Percentiles rank a stretch among this genome's conserved stretches.
These are phyloP conservation scores for Ettlia oleoabundans DNA, from an alignment of 139 green algal species.

Conservation along the genomic window DNA sequence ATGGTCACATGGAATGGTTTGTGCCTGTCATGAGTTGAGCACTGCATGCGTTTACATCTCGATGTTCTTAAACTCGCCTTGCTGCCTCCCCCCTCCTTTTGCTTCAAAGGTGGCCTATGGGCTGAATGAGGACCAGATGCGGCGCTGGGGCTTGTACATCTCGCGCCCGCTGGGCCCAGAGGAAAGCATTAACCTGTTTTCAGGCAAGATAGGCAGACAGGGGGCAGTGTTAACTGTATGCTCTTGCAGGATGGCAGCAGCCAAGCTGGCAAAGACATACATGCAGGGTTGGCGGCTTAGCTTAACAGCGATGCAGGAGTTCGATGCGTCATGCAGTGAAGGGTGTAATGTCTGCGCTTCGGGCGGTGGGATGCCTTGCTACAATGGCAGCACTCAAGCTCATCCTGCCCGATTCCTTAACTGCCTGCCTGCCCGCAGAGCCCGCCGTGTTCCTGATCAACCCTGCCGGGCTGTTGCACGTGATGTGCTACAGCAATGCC, in stretches of 20 bases:
- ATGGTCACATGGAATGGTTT: too few species aligned
- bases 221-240: not conserved
- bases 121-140: slow-evolving; percentile 54
- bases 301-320: too few species aligned
- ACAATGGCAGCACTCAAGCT: not conserved
- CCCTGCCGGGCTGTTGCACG: slow-evolving; percentile 58
- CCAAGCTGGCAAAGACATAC: too few species aligned
- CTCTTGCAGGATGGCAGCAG: too few species aligned
- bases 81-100: not conserved
- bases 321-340: too few species aligned
- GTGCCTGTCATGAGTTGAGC: too few species aligned
- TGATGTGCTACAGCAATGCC: slow-evolving; percentile 64
- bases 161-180: slow-evolving; percentile 50
- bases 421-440: slow-evolving; percentile 29
- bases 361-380: too few species aligned
- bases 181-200: slow-evolving; percentile 39
- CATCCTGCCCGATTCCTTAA: not conserved
- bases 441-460: slow-evolving; percentile 68
- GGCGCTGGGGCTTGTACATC: slow-evolving; percentile 62
- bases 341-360: too few species aligned
- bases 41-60: too few species aligned
- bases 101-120: slow-evolving; percentile 47
- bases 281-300: too few species aligned
- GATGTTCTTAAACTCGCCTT: not conserved
- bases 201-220: not conserved